phyloP scores from a whole-genome alignment of 1,139 yeast species.

The Debaryomyces coudertii region DNA sequence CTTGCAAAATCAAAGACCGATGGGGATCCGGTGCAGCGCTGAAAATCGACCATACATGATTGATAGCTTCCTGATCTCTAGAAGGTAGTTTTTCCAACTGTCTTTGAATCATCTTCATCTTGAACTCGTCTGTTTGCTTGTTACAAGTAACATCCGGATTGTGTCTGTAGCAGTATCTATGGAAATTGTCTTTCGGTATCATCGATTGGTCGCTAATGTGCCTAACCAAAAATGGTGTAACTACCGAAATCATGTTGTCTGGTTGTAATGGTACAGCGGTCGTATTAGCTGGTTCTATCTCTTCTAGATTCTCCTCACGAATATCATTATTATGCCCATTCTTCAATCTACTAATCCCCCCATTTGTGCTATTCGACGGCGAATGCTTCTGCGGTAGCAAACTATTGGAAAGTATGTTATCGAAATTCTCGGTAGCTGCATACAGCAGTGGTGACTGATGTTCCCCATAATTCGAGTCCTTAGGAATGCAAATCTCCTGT shows the following conservation, averaged over 20 bases:
- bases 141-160: slow-evolving; percentile 82
- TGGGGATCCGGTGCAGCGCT: slow-evolving; percentile 70
- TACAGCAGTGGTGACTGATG: slow-evolving; percentile 1
- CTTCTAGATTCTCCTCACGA: not conserved
- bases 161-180: slow-evolving; percentile 84
- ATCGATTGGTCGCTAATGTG: slow-evolving; percentile 47
- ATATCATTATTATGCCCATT: not conserved
- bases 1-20: slow-evolving; percentile 77
- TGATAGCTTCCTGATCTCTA: slow-evolving; percentile 69
- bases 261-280: not conserved
- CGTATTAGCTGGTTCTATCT: not conserved
- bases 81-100: slow-evolving; percentile 60
- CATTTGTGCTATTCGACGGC: not conserved
- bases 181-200: slow-evolving; percentile 54
- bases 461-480: slow-evolving; percentile 6
- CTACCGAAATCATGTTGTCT: slow-evolving; percentile 32
- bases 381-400: slow-evolving; percentile 9
- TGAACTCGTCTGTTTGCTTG: slow-evolving; percentile 67
- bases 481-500: slow-evolving; percentile 22
- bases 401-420: slow-evolving; percentile 14
- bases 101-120: slow-evolving; percentile 64
- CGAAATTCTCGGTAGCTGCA: slow-evolving; percentile 13
- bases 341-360: not conserved
- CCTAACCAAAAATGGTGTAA: slow-evolving; percentile 49
- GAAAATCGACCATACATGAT: slow-evolving; percentile 79